Percentiles rank a stretch among this genome's conserved stretches.
Conservation (phyloP, 768 basidiomycete genomes). For the Trametes gibbosa region DNA sequence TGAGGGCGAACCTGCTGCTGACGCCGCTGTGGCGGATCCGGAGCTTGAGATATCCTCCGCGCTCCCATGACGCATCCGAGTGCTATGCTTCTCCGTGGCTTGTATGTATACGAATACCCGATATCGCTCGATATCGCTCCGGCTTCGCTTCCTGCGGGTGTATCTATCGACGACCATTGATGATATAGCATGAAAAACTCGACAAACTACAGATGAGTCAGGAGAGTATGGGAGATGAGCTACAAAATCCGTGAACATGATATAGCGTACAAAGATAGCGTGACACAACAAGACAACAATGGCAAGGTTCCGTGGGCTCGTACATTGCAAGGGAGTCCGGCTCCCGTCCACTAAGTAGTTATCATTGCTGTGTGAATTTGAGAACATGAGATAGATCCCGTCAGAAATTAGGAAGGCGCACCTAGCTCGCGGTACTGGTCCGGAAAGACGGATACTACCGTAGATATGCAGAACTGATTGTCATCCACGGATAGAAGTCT, state of each 20-base stretch:
- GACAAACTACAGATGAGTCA: too few species aligned
- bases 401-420: not conserved
- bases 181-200: not conserved
- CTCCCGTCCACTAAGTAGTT: not conserved
- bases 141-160: not conserved
- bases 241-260: not conserved
- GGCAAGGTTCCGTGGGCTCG: not conserved
- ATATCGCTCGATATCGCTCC: not conserved
- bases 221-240: not conserved
- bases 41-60: not conserved
- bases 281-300: not conserved
- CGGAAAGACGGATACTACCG: not conserved
- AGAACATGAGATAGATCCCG: too few species aligned
- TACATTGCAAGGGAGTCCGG: not conserved
- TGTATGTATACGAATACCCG: conserved; percentile 10
- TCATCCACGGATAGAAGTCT: conserved; percentile 42
- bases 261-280: not conserved
- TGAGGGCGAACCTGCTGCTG: not conserved
- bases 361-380: too few species aligned
- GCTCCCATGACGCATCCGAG: not conserved
- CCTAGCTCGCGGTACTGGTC: not conserved
- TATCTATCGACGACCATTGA: not conserved
- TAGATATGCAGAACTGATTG: conserved; percentile 6
- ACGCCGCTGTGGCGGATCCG: not conserved
- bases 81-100: not conserved